phyloP scores from a whole-genome alignment of 345 rosid species.

The Lepidium sativum region DNA sequence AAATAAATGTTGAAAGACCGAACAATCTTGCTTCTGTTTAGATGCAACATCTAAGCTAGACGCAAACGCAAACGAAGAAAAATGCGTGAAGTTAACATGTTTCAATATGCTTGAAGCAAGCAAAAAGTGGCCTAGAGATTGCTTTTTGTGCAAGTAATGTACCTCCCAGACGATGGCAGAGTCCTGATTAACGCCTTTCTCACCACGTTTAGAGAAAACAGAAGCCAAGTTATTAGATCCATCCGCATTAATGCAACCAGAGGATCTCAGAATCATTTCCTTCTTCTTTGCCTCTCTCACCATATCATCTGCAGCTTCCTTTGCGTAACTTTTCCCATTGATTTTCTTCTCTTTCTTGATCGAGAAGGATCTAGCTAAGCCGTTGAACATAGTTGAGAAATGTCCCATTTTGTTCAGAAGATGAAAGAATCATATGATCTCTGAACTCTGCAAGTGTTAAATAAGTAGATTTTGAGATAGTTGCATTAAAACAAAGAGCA shows the following conservation, averaged over 20 bases:
- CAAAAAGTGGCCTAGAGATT: neutral
- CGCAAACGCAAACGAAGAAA: neutral
- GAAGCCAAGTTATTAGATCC: constrained; percentile 64
- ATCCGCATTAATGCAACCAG: constrained; percentile 54
- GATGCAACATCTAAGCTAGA: neutral
- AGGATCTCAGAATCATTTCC: constrained; percentile 54
- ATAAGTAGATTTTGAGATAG: constrained; percentile 3
- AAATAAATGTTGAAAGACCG: neutral
- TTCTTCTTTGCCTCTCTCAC: constrained; percentile 77
- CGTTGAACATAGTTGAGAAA: constrained; percentile 75
- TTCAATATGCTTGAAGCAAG: neutral
- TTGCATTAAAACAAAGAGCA: constrained; percentile 20
- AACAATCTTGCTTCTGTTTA: neutral
- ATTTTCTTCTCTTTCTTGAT: constrained; percentile 40
- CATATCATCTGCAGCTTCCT: constrained; percentile 61
- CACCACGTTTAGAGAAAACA: constrained; percentile 71
- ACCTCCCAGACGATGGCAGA: constrained; percentile 96
- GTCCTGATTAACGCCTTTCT: constrained; percentile 87
- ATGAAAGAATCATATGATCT: neutral
- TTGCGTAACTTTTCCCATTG: constrained; percentile 38
- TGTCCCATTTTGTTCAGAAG: constrained; percentile 45
- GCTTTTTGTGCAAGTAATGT: constrained; percentile 4
- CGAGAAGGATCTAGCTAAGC: constrained; percentile 51
- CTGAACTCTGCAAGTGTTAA: neutral
- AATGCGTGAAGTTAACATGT: neutral